Base-by-base conservation (phyloP, 768 basidiomycete species). In the Dioszegia crocea region DNA sequence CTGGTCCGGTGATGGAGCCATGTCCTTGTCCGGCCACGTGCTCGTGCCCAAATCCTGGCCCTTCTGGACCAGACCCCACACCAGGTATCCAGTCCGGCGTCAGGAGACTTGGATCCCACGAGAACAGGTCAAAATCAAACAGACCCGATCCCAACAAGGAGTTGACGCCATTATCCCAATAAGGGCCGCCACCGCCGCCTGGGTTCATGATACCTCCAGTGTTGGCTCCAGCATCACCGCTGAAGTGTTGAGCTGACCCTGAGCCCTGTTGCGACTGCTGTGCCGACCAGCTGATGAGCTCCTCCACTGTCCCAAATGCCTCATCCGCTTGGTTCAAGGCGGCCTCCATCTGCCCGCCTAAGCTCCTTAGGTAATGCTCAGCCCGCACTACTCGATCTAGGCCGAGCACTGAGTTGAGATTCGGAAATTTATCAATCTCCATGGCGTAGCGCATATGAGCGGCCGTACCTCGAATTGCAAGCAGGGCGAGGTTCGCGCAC, bases 61-160 rank as follows among this genome's bases (percentile, higher is more conserved):
- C 6, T 33, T 33, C 33, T 6, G 14, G 14, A 14, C 33, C 33
- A 33, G 6, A 33, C 33, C 33, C n/a, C 33, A 14, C 33, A 14
- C 14, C 33, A 6, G 33, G 6, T 14, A 33, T 39, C 51, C 51
- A 53, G 19, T 41, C 51, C 26, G 51, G 51, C 17, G 14, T 23
- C 4, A 53, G 51, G 9, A 40, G 19, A 23, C 9, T 40, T 10
- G 51, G 51, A 40, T 53, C 51, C 51, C 51, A 53, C 4, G 51
- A 53, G 39, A 53, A 53, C 6, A 53, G 38, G 24, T 53, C 51
- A 24, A 53, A 40, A 23, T 53, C 51, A 27, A 53, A 53, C 21
- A 53, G 39, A 9, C 38, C 51, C 11, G 51, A 16, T 4, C 51
- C 24, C 36, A 26, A 17, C 11, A 53, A 4, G 2, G 36, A 21